Evolutionary conservation across 768 basidiomycete species (phyloP).

Genomic region (Exidia glandulosa): DNA sequence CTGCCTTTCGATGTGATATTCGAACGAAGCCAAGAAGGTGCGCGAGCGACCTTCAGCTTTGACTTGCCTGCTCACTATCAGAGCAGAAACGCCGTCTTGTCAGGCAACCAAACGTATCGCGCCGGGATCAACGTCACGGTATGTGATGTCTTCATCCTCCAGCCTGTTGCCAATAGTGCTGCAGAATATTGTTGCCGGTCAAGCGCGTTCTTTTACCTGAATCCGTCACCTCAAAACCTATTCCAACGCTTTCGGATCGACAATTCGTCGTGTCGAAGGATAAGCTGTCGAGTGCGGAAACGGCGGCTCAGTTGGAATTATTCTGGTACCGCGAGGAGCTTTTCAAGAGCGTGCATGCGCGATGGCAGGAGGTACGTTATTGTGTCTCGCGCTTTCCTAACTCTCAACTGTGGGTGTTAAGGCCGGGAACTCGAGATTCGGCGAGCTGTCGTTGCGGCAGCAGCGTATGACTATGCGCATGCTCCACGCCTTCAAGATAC

Average conservation of each 20-base stretch:
- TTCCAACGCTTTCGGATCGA: constrained; percentile 76
- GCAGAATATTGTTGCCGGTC: constrained; percentile 59
- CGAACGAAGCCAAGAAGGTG: constrained; percentile 53
- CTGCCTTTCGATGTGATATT: constrained; percentile 85
- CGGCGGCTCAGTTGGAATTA: constrained; percentile 57
- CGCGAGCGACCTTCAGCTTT: background rate
- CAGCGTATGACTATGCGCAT: constrained; percentile 71
- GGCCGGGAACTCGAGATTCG: constrained; percentile 70
- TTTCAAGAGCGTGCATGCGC: constrained; percentile 52
- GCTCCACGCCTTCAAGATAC: constrained; percentile 64
- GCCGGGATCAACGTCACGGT: constrained; percentile 81
- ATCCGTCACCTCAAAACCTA: constrained; percentile 46
- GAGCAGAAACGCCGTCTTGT: constrained; percentile 28
- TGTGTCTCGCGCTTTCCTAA: background rate
- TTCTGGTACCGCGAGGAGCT: constrained; percentile 97
- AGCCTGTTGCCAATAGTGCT: background rate
- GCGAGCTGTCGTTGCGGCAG: constrained; percentile 64
- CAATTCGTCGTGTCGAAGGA: constrained; percentile 86
- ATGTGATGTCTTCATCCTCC: constrained; percentile 10
- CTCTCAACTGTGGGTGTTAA: constrained; percentile 20
- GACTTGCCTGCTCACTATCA: background rate
- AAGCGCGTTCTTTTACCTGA: constrained; percentile 55
- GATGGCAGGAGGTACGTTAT: constrained; percentile 77
- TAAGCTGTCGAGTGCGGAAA: constrained; percentile 45
- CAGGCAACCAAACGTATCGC: constrained; percentile 54